Evolutionary conservation across 2,329 filamentous ascomycete species (phyloP).

Genomic region (Monilinia fructigena): DNA sequence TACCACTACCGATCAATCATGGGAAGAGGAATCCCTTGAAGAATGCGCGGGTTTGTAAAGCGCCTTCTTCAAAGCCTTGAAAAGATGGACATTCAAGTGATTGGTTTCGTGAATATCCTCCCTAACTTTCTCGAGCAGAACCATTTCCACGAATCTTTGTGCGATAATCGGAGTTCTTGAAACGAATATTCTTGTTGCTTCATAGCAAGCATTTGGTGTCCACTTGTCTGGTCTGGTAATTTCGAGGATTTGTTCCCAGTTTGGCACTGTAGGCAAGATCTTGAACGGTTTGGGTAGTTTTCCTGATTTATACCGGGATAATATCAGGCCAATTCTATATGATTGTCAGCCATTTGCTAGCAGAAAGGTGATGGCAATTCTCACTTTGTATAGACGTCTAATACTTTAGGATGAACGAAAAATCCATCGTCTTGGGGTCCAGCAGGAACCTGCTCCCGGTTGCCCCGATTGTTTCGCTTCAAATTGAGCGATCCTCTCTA

Average conservation of each 20-base stretch:
- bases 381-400: constrained; percentile 90
- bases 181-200: constrained; percentile 89
- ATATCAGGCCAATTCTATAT: constrained; percentile 73
- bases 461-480: constrained; percentile 63
- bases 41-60: constrained; percentile 91
- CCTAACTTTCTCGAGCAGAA: constrained; percentile 86
- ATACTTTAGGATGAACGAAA: constrained; percentile 84
- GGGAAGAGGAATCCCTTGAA: constrained; percentile 97
- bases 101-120: constrained; percentile 92
- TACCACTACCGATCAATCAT: constrained; percentile 75
- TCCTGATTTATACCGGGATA: constrained; percentile 93
- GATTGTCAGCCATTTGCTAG: constrained; percentile 22
- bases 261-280: constrained; percentile 85
- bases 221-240: constrained; percentile 76
- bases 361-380: constrained; percentile 27
- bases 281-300: constrained; percentile 97
- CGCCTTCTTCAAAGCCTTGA: constrained; percentile 88
- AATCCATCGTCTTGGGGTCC: constrained; percentile 68
- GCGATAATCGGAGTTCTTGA: constrained; percentile 77
- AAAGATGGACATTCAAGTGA: constrained; percentile 93
- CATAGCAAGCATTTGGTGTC: constrained; percentile 80
- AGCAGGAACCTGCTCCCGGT: constrained; percentile 33
- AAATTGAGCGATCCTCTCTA: constrained; percentile 90
- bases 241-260: constrained; percentile 85
- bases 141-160: constrained; percentile 80